Percentiles rank a stretch among this genome's conserved stretches.
These are phyloP conservation scores for Didymella pinodella DNA, from an alignment of 2,329 filamentous ascomycete genomes.

Conservation along the genomic window DNA sequence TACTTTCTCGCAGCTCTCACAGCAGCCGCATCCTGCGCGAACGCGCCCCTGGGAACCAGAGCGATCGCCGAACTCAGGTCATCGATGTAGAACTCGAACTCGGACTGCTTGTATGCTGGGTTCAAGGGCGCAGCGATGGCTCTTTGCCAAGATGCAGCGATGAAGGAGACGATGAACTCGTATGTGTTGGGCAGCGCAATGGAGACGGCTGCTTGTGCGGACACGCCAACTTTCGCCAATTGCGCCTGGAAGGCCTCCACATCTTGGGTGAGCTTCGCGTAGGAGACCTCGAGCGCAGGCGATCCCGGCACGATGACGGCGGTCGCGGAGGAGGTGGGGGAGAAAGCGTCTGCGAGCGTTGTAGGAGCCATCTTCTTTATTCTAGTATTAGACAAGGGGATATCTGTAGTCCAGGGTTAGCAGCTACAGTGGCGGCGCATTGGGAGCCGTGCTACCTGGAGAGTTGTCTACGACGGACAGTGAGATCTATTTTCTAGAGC, in stretches of 20 bases:
- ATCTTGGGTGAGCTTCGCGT: constrained; percentile 71
- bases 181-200: constrained; percentile 86
- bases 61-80: constrained; percentile 82
- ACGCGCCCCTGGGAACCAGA: constrained; percentile 76
- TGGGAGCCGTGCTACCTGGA: constrained; percentile 6
- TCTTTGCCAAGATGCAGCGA: constrained; percentile 85
- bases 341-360: constrained; percentile 67
- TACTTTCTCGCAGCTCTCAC: constrained; percentile 81
- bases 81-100: constrained; percentile 92
- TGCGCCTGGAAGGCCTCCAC: constrained; percentile 77
- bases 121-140: constrained; percentile 87
- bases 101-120: constrained; percentile 85
- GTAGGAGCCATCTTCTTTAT: constrained; percentile 59
- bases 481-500: constrained; percentile 12
- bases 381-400: constrained; percentile 11
- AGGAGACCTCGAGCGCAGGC: constrained; percentile 72
- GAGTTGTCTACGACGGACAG: constrained; percentile 9
- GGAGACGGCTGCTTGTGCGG: constrained; percentile 74
- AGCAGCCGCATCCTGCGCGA: constrained; percentile 70
- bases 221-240: constrained; percentile 77
- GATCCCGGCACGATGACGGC: constrained; percentile 79
- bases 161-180: constrained; percentile 86
- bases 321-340: constrained; percentile 58
- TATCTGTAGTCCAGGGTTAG: constrained; percentile 12
- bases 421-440: constrained; percentile 1